Base-by-base conservation (phyloP, 805 yeast species). In the Zygoascus bituminiphila region DNA sequence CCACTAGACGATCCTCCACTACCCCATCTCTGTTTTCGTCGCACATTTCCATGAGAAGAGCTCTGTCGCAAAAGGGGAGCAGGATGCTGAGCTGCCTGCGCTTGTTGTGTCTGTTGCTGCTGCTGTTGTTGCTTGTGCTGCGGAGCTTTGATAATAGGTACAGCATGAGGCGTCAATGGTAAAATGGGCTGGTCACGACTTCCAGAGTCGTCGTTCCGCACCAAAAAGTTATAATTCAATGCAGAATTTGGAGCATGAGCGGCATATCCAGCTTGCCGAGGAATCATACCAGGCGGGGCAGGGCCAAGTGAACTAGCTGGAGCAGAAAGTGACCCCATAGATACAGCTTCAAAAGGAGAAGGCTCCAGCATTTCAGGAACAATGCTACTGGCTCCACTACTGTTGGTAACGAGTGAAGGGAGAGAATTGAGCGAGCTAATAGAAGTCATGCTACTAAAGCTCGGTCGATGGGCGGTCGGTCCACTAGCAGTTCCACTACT, bases 401-500 rank as follows among this genome's bases (percentile, higher is more conserved):
- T 17, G 26, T 19, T 29, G n/a, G 20, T 39, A 25, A 20, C 33
- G 19, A 29, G 33, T 29, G 33, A 29, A 6, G 33, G 48, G 29
- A 9, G 50, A 5, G 33, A 45, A 44, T 36, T 22, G 25, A 22
- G 33, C 4, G 33, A 29, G 33, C 33, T 29, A 7, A 29, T 29
- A 4, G 33, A 29, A 3, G 33, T 29, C 33, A 29, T 29, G 33
- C 33, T 29, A 15, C 33, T 29, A 29, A 29, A 29, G 33, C 33
- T 29, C 10, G 48, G 29, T 36, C 48, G 10, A 12, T 29, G 33
- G 33, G 33, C 33, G 4, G 33, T 12, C 15, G 33, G 20, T 17
- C 41, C n/a, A 46, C 29, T 47, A n/a, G 29, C 36, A 41, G 44
- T 22, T 23, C 45, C 46, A 24, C 40, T 51, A 23, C 60, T 54